A percentile compares a stretch with the other conserved stretches of the same genome.
Evolutionary conservation across 495 filamentous ascomycete species (phyloP).

Genomic region (Rhypophila decipiens): DNA sequence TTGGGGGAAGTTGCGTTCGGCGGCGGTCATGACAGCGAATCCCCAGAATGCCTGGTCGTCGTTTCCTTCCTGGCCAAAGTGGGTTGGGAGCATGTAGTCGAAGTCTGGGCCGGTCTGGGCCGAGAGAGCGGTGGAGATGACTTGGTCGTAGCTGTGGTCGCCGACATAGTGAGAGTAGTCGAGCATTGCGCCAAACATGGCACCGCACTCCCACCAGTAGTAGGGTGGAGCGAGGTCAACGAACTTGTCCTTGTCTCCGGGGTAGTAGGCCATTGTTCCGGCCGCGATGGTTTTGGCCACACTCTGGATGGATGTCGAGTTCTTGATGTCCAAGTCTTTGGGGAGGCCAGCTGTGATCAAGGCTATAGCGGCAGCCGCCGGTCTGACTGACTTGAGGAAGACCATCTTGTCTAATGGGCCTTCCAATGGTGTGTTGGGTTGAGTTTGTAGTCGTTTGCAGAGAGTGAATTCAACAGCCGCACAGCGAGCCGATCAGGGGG

Average conservation of each 20-base stretch:
- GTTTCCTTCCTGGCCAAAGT: conserved; percentile 51
- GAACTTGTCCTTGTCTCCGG: conserved; percentile 53
- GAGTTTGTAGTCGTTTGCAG: not conserved
- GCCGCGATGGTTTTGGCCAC: conserved; percentile 44
- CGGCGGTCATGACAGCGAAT: conserved; percentile 63
- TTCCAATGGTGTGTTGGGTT: not conserved
- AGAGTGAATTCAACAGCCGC: conserved; percentile 8
- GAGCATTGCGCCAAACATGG: conserved; percentile 64
- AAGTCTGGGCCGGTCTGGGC: conserved; percentile 54
- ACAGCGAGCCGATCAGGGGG: conserved; percentile 23
- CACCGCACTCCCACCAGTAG: conserved; percentile 79
- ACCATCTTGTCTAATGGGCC: conserved; percentile 11
- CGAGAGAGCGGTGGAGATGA: conserved; percentile 59
- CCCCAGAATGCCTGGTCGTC: conserved; percentile 82
- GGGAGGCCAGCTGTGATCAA: conserved; percentile 26
- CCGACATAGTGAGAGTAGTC: conserved; percentile 83
- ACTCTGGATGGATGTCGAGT: conserved; percentile 39
- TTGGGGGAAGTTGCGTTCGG: conserved; percentile 67
- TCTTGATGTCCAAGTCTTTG: conserved; percentile 37
- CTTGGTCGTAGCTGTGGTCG: conserved; percentile 65
- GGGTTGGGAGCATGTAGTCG: conserved; percentile 50
- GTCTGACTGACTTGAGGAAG: conserved; percentile 26
- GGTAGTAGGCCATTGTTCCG: conserved; percentile 57
- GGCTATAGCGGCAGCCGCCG: conserved; percentile 21
- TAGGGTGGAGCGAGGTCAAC: conserved; percentile 64